Base-by-base conservation (phyloP, 2,329 filamentous ascomycete species). In the Botrytis fragariae region DNA sequence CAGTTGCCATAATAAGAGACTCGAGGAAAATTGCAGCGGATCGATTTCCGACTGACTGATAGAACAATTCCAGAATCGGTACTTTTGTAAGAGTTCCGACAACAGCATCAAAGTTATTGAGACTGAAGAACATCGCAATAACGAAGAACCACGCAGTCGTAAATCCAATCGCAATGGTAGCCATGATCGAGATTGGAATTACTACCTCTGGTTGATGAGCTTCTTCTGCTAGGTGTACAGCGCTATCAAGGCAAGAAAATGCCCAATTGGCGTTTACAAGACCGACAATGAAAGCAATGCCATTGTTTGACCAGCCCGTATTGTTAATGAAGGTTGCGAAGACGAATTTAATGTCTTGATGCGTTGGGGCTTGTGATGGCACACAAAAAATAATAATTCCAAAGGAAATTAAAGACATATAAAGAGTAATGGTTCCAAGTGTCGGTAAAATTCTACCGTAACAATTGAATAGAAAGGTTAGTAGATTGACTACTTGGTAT, bases 271-370 rank as follows among this genome's bases (percentile, higher is more conserved):
- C 44, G 25, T 69, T 73, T n/a, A 71, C 72, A 8, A 71, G 68
- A 7, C 72, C 72, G 29, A 73, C 68, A 51, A 73, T 39, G 37
- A 74, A 74, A 12, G 74, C 67, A 22, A 74, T 45, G 35, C 67
- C 67, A 29, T 71, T 71, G 22, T 37, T 74, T 25, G 72, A 29
- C 74, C 74, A 74, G 14, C 69, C 72, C 20, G 72, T 73, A 37
- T 62, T 59, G 45, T 74, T 74, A 37, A 63, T 63, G 63, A 74
- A 74, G n/a, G 74, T 74, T 39, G 67, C 69, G 29, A 74, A 74
- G 48, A 74, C 72, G 10, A 64, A 70, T n/a, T 71, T 69, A 3
- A 59, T 48, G 51, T 63, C 37, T 54, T 72, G 71, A 54, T 73
- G 71, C 5, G 71, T 48, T 69, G 71, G 71, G 62, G 71, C 71